Evolutionary conservation across 257 asterid species (phyloP), one percentile per base, ranked within the genome.

Genomic region (Fraxinus anomala): DNA sequence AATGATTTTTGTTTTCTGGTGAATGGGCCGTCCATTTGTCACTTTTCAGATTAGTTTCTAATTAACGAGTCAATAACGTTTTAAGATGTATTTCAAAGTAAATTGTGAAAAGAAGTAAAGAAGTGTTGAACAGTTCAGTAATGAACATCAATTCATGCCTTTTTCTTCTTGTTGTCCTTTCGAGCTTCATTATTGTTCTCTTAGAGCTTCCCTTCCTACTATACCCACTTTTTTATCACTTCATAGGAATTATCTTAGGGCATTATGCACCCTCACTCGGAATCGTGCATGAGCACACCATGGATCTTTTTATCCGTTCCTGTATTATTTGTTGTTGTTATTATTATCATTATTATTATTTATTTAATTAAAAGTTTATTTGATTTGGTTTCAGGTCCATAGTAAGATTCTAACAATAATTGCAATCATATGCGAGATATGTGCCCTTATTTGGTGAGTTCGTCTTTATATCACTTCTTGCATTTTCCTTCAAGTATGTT

Each of bases 381-480:
- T 78, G 34, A 36, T 75, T 37, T 69, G 61, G 68, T 83, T 89
- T 84, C 98, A 95, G 99, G 88, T 95, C 80, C 99, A 95, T 86
- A 93, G 92, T 82, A 93, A 88, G 91, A 80, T 96, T 82, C 89
- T 96, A 67, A 91, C 99, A 6, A 24, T 96, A 72, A 81, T 96
- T 76, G 98, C 98, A 69, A 87, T 92, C 82, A 82, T 93, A 80
- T 88, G 93, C 69, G 98, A 93, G 79, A 88, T 93, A 19, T 89
- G 92, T 82, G 97, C 97, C 76, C 97, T 96, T 76, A n/a, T 90
- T 76, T 96, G 99, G 99, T 93, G 81, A 84, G 96, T 90, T 83
- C 26, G 59, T 49, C 4, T 73, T 42, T 42, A 70, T 33, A 51
- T 82, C 84, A 19, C 66, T 42, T 81, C 73, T 86, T 70, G 39